Base-by-base conservation (phyloP, 1,139 yeast genomes). In the Yamadazyma taylorii region DNA sequence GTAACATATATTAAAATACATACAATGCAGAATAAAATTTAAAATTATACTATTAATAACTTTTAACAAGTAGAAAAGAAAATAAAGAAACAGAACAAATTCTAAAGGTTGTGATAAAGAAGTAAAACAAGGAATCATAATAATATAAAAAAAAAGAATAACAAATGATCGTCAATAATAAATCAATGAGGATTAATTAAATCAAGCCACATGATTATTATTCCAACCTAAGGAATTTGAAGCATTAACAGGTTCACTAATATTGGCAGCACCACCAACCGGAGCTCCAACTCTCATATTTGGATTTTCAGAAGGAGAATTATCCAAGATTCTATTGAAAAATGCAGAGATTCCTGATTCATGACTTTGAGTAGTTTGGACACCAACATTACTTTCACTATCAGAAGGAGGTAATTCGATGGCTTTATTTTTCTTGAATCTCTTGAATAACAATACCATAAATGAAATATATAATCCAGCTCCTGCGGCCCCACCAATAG, bases 401-500 rank as follows among this genome's bases (percentile, higher is more conserved):
- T 71, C 77, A 10, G 72, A 60, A 30, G 69, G 61, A 17, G 74
- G 75, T 42, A 71, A 63, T 47, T 64, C 72, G 37, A 70, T 53
- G 7, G 57, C 52, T 37, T 56, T 61, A 35, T 57, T 59, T 53
- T 64, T 65, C 48, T 61, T 68, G 49, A 52, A 66, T 46, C 63
- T 60, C 50, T 59, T 66, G 58, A 71, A 71, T 38, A 71, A 55
- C 27, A 56, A 53, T 28, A 70, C 63, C 72, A 83, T 71, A 30
- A 78, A 63, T 1, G 76, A 63, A 56, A 82, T 63, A 57, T 81
- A 83, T 17, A 74, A 56, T 5, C 73, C 65, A 40, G 81, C 77
- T 38, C 90, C 92, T 19, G 76, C 75, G 17, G 81, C 78, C n/a
- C 85, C 78, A 39, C 89, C 89, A 34, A 82, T 65, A 19, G 83